Evolutionary conservation across 306 rosid species (phyloP), one percentile per base, ranked within the genome.

Genomic region (Hippophae rhamnoides): DNA sequence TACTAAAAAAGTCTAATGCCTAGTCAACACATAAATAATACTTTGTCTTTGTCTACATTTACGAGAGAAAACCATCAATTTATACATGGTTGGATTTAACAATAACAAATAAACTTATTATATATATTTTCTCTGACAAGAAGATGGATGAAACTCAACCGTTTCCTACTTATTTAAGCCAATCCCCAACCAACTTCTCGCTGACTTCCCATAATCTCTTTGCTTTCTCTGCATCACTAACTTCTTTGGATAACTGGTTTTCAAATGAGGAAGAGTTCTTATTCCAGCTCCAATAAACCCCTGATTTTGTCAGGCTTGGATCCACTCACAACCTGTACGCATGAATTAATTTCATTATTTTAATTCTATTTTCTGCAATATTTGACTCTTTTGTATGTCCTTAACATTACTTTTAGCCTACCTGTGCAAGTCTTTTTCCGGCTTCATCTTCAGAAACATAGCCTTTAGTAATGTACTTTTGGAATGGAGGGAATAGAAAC

Each of bases 201-300:
- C 75, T 63, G 52, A 70, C 31, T 13, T 70, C 69, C 75, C 75
- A 70, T 10, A 70, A 14, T 61, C 44, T 70, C 7, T 7, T 41
- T 6, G 75, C 75, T 46, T 70, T 69, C 53, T 63, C 60, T 2
- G 56, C 60, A 57, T 70, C 75, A 12, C 69, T 63, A 25, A 64
- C 75, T 64, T 70, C 70, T 51, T 63, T 57, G 23, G 69, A 70
- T 14, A 70, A 65, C 60, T 70, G 69, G 65, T 70, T 70, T 46
- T 63, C 61, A n/a, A 70, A 70, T 8, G 75, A 70, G 49, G 67
- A 38, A 0, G 75, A 70, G 54, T 63, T 45, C 58, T 57, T 70
- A 55, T 63, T 70, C 75, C 69, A 63, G 54, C 69, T 70, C 75
- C 75, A 70, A 43, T 70, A 64, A 45, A 70, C 75, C 43, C 75